phyloP scores from a whole-genome alignment of 2,329 filamentous ascomycete species.

The Ophiosphaerella herpotricha region DNA sequence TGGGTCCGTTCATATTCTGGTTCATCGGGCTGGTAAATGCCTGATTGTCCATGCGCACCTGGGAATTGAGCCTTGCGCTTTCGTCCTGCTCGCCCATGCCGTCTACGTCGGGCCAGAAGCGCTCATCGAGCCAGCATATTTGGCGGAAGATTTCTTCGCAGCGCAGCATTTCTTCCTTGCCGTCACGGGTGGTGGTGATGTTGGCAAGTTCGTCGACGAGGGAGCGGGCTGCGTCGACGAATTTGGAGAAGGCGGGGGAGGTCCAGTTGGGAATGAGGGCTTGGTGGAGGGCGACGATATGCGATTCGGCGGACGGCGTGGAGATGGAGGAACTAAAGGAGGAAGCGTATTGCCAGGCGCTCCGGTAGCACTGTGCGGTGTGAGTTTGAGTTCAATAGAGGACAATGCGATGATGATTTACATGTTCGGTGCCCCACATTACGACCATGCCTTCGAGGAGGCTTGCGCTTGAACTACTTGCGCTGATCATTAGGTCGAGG shows the following conservation, averaged over 20 bases:
- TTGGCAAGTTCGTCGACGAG: constrained; percentile 58
- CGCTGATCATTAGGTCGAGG: constrained; percentile 64
- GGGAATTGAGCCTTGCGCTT: constrained; percentile 25
- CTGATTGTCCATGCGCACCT: constrained; percentile 22
- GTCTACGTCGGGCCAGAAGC: constrained; percentile 56
- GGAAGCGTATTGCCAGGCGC: constrained; percentile 55
- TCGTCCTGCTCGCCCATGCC: constrained; percentile 55
- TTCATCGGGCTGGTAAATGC: constrained; percentile 25
- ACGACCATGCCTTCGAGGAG: constrained; percentile 72
- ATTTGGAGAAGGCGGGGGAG: constrained; percentile 55
- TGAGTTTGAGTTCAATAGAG: constrained; percentile 6
- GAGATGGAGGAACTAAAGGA: constrained; percentile 49
- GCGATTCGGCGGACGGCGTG: constrained; percentile 46
- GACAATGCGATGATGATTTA: constrained; percentile 27
- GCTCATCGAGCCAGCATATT: constrained; percentile 54
- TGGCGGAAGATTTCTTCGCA: constrained; percentile 56
- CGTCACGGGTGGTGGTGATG: constrained; percentile 52
- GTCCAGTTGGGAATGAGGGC: constrained; percentile 58
- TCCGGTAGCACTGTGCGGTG: constrained; percentile 49
- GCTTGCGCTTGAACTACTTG: constrained; percentile 54
- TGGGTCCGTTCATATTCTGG: constrained; percentile 10
- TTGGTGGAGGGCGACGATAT: constrained; percentile 56
- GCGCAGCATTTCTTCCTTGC: constrained; percentile 53
- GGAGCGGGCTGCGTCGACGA: constrained; percentile 54
- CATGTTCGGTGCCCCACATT: constrained; percentile 77